Evolutionary conservation across 768 basidiomycete genomes (phyloP).

Genomic region (Chalciporus pseudorubinellus): DNA sequence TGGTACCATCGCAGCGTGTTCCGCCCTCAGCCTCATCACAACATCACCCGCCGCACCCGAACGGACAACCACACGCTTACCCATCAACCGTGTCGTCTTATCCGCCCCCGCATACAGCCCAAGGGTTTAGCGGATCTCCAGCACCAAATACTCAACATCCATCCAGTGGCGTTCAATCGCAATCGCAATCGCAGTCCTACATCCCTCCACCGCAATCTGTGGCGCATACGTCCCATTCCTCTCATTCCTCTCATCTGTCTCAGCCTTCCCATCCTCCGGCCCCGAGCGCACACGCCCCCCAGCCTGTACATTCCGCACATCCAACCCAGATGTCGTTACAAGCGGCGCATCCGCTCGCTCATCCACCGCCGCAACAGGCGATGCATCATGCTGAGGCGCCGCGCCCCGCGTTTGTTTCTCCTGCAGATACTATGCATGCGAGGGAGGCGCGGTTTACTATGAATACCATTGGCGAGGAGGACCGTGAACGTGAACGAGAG

Average conservation of each 20-base stretch:
- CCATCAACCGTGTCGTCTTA: conserved; percentile 18
- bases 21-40: conserved; percentile 12
- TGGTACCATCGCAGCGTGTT: conserved; percentile 20
- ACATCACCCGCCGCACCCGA: conserved; percentile 21
- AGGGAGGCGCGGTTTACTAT: conserved; percentile 18
- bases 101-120: conserved; percentile 9
- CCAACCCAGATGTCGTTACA: conserved; percentile 20
- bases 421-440: conserved; percentile 29
- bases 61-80: conserved; percentile 16
- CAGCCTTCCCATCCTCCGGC: conserved; percentile 17
- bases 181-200: conserved; percentile 24
- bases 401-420: conserved; percentile 26
- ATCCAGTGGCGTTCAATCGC: conserved; percentile 6
- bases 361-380: conserved; percentile 26
- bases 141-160: conserved; percentile 17
- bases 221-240: conserved; percentile 11
- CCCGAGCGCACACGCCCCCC: conserved; percentile 14
- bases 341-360: conserved; percentile 27
- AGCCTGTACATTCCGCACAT: conserved; percentile 13
- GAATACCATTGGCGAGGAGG: conserved; percentile 12
- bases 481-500: conserved; percentile 21
- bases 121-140: conserved; percentile 17
- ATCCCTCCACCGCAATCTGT: conserved; percentile 8
- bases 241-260: conserved; percentile 5
- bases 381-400: conserved; percentile 24